These are phyloP conservation scores for Ogataea methylovora DNA, from an alignment of 805 yeast genomes.

Conservation along the genomic window DNA sequence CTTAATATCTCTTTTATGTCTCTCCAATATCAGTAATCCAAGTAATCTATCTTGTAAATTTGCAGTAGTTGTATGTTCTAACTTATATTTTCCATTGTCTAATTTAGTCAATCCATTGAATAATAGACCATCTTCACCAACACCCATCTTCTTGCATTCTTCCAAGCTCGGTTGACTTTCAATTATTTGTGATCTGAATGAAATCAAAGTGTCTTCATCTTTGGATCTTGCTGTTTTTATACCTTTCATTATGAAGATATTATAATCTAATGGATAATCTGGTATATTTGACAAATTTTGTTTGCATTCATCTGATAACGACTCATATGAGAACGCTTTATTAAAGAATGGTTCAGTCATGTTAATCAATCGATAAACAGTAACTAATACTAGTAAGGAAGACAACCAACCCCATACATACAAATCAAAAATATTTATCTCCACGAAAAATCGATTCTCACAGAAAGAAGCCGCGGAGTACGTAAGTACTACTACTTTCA, in stretches of 20 bases:
- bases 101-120: slow-evolving; percentile 14
- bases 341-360: neutral
- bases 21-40: slow-evolving; percentile 24
- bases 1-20: slow-evolving; percentile 27
- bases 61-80: slow-evolving; percentile 23
- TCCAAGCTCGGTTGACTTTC: no score
- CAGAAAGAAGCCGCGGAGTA: no score
- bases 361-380: no score
- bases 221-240: slow-evolving; percentile 16
- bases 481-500: no score
- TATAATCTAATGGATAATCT: slow-evolving; percentile 30
- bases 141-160: slow-evolving; percentile 7
- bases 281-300: slow-evolving; percentile 19
- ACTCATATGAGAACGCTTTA: neutral
- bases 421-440: neutral
- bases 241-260: slow-evolving; percentile 27
- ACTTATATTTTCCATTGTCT: slow-evolving; percentile 5
- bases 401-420: neutral
- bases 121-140: slow-evolving; percentile 11
- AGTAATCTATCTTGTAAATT: slow-evolving; percentile 26
- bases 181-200: slow-evolving; percentile 15
- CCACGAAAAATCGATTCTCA: no score
- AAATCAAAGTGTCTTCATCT: slow-evolving; percentile 12
- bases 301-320: slow-evolving; percentile 7
- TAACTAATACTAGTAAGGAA: no score